These are phyloP conservation scores for Jamesozyma jinghongensis DNA, from an alignment of 805 yeast genomes.

Conservation along the genomic window DNA sequence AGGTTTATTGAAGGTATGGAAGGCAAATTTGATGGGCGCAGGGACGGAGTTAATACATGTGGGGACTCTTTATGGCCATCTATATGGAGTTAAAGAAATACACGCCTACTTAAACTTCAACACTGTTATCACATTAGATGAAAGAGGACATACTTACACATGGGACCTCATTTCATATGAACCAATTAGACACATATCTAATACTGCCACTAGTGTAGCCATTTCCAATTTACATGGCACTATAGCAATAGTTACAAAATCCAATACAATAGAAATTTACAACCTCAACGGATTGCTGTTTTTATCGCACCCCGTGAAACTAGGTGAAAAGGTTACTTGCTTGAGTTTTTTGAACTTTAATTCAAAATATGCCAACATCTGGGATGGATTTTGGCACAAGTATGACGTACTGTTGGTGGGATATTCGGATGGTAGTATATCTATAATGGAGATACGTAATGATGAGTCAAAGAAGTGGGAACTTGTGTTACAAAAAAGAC, in stretches of 20 bases:
- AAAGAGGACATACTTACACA: constrained; percentile 42
- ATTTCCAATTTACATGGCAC: constrained; percentile 50
- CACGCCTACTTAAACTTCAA: constrained; percentile 45
- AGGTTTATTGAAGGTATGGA: constrained; percentile 58
- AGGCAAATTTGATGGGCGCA: constrained; percentile 10
- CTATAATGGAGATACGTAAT: constrained; percentile 27
- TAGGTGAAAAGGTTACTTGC: constrained; percentile 18
- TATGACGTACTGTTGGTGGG: constrained; percentile 33
- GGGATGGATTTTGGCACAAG: constrained; percentile 34
- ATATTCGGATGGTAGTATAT: constrained; percentile 25
- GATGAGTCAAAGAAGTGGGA: constrained; percentile 17
- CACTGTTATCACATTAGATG: constrained; percentile 45
- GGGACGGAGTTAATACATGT: constrained; percentile 1
- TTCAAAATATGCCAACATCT: constrained; percentile 7
- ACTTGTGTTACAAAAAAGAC: constrained; percentile 13
- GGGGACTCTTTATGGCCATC: constrained; percentile 49
- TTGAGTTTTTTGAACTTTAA: constrained; percentile 21
- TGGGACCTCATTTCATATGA: constrained; percentile 58
- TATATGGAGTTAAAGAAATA: constrained; percentile 37
- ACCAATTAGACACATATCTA: constrained; percentile 35
- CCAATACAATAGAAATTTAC: constrained; percentile 24
- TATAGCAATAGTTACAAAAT: constrained; percentile 32
- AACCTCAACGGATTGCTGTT: constrained; percentile 48
- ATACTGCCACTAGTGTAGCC: constrained; percentile 29
- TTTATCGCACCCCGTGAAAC: constrained; percentile 14